Percentiles rank a stretch among this genome's conserved stretches.
These are phyloP conservation scores for Hypoxylon fragiforme DNA, from an alignment of 495 filamentous ascomycete species.

Conservation along the genomic window DNA sequence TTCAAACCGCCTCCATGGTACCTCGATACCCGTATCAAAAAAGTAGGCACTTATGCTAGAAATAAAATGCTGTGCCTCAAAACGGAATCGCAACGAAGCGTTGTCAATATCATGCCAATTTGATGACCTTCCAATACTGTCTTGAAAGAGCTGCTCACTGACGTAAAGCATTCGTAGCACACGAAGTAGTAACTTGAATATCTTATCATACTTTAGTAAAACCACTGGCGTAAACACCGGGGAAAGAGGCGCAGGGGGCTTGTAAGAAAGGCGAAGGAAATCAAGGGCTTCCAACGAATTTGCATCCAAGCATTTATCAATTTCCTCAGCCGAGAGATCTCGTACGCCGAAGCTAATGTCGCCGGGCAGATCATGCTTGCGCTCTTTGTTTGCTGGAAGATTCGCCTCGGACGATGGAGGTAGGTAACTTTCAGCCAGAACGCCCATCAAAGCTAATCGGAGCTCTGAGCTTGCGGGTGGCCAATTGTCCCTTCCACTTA, in stretches of 20 bases:
- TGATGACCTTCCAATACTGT: conserved; percentile 50
- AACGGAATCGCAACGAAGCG: conserved; percentile 63
- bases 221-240: conserved; percentile 68
- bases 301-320: conserved; percentile 76
- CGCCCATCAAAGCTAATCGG: conserved; percentile 81
- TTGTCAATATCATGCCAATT: conserved; percentile 35
- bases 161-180: conserved; percentile 80
- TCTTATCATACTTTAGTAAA: conserved; percentile 76
- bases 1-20: conserved; percentile 72
- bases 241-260: conserved; percentile 71
- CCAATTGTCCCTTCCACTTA: conserved; percentile 79
- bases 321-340: conserved; percentile 73
- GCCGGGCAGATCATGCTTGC: conserved; percentile 68
- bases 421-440: conserved; percentile 75
- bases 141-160: conserved; percentile 68
- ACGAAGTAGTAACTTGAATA: conserved; percentile 79
- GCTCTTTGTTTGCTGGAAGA: conserved; percentile 31
- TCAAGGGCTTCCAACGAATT: conserved; percentile 83
- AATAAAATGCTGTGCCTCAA: conserved; percentile 80
- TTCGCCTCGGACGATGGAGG: conserved; percentile 4
- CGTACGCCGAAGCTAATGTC: conserved; percentile 85
- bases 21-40: conserved; percentile 72
- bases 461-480: conserved; percentile 92
- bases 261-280: conserved; percentile 86
- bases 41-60: conserved; percentile 69